Evolutionary conservation across 257 asterid genomes (phyloP).

Genomic region (Leptodermis oblonga): DNA sequence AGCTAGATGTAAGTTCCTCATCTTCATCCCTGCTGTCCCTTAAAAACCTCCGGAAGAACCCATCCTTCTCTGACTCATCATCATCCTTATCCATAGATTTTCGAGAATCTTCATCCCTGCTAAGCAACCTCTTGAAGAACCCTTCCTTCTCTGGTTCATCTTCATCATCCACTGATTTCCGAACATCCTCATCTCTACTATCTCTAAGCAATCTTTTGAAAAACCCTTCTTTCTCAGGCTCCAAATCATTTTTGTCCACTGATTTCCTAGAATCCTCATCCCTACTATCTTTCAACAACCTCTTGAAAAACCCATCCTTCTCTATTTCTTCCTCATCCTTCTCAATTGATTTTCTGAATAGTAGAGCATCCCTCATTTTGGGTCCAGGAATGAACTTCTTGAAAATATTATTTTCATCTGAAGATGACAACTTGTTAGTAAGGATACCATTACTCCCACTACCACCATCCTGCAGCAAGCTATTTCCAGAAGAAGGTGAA

Average conservation of each 20-base stretch:
- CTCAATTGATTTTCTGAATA: constrained; percentile 73
- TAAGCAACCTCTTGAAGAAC: constrained; percentile 66
- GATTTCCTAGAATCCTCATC: constrained; percentile 70
- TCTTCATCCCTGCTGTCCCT: constrained; percentile 34
- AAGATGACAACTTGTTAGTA: constrained; percentile 36
- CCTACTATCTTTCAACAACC: constrained; percentile 71
- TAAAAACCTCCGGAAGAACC: constrained; percentile 58
- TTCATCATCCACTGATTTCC: constrained; percentile 52
- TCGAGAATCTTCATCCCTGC: constrained; percentile 55
- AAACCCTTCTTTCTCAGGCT: constrained; percentile 61
- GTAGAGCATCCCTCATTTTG: constrained; percentile 66
- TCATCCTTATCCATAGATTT: constrained; percentile 57
- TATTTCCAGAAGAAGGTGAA: constrained; percentile 54
- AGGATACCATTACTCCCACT: constrained; percentile 10
- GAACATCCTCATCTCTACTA: constrained; percentile 68
- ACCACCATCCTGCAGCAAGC: constrained; percentile 48
- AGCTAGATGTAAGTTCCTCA: constrained; percentile 31
- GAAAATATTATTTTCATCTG: constrained; percentile 70
- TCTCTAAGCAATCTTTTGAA: constrained; percentile 60
- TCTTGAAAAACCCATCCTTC: constrained; percentile 72
- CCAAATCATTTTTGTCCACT: constrained; percentile 53
- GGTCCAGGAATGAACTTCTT: constrained; percentile 78
- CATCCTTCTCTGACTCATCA: constrained; percentile 69
- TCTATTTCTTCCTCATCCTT: constrained; percentile 71
- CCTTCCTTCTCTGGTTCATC: constrained; percentile 63